These are phyloP conservation scores for Royoungia palumana DNA, from an alignment of 768 basidiomycete genomes.

Conservation along the genomic window DNA sequence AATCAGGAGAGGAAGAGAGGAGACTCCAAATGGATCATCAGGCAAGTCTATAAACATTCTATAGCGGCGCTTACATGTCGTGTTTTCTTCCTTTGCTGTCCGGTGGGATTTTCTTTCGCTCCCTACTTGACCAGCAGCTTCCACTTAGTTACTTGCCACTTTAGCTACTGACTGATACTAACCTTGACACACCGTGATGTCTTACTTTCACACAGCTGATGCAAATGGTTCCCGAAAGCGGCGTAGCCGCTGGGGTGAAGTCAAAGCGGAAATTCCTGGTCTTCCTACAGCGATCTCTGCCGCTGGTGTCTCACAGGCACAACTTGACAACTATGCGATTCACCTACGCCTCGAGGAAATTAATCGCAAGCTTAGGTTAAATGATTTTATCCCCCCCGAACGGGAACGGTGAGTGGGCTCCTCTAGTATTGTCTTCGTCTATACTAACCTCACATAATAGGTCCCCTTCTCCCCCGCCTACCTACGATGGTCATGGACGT, in stretches of 20 bases:
- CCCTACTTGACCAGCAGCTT: slow-evolving; percentile 30
- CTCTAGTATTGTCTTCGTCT: not conserved
- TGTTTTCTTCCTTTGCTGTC: slow-evolving; percentile 35
- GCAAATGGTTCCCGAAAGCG: slow-evolving; percentile 89
- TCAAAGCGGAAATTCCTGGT: slow-evolving; percentile 86
- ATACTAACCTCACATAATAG: slow-evolving; percentile 39
- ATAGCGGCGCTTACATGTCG: slow-evolving; percentile 37
- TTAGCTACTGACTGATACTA: slow-evolving; percentile 50
- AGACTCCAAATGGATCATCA: slow-evolving; percentile 65
- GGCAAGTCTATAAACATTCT: slow-evolving; percentile 59
- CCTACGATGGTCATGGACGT: slow-evolving; percentile 96
- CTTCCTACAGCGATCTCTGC: slow-evolving; percentile 92
- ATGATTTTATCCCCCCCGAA: slow-evolving; percentile 95
- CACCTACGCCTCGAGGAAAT: slow-evolving; percentile 97
- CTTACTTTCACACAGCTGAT: slow-evolving; percentile 57
- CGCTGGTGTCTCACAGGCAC: slow-evolving; percentile 89
- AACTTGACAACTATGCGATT: slow-evolving; percentile 97
- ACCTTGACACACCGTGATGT: slow-evolving; percentile 45
- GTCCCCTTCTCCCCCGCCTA: slow-evolving; percentile 95
- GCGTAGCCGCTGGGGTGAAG: slow-evolving; percentile 97
- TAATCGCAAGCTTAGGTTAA: slow-evolving; percentile 88
- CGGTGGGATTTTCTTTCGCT: slow-evolving; percentile 27
- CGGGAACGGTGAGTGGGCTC: slow-evolving; percentile 64
- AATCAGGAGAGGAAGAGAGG: slow-evolving; percentile 63
- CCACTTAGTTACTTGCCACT: slow-evolving; percentile 33